Conservation (phyloP, 225 moss, liverwort and hornwort species). For the Straminergon stramineum region DNA sequence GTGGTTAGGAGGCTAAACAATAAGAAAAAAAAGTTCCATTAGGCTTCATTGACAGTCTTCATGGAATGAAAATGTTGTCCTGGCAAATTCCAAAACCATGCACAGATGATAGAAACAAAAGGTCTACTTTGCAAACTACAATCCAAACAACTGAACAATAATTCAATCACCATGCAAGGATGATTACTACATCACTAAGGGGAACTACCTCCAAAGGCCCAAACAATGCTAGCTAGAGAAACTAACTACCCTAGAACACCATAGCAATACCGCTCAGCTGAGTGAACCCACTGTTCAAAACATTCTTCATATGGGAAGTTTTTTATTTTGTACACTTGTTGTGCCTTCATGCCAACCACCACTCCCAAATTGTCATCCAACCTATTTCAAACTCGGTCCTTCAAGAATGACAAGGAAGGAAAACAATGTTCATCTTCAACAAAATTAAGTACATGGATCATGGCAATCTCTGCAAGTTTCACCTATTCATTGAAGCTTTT, state of each 20-base stretch:
- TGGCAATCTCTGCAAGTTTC: background rate
- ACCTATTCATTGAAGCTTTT: background rate
- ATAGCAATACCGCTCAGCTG: accelerated
- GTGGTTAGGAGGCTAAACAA: background rate
- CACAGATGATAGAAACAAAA: background rate
- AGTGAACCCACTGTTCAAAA: accelerated
- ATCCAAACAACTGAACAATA: background rate
- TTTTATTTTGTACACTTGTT: no score
- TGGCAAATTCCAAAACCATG: background rate
- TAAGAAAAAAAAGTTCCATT: background rate
- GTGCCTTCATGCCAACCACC: background rate
- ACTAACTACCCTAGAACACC: accelerated
- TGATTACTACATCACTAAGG: background rate
- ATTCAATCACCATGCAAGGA: background rate
- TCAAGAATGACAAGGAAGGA: background rate
- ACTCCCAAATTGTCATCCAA: background rate
- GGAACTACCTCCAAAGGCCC: accelerated
- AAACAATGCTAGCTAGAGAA: background rate
- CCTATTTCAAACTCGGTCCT: background rate
- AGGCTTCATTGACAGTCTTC: background rate
- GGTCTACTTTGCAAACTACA: background rate
- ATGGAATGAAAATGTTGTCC: background rate
- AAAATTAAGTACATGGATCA: background rate
- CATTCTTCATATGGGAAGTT: background rate
- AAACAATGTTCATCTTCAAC: accelerated